phyloP scores from a whole-genome alignment of 257 asterid genomes.

The Phtheirospermum japonicum region DNA sequence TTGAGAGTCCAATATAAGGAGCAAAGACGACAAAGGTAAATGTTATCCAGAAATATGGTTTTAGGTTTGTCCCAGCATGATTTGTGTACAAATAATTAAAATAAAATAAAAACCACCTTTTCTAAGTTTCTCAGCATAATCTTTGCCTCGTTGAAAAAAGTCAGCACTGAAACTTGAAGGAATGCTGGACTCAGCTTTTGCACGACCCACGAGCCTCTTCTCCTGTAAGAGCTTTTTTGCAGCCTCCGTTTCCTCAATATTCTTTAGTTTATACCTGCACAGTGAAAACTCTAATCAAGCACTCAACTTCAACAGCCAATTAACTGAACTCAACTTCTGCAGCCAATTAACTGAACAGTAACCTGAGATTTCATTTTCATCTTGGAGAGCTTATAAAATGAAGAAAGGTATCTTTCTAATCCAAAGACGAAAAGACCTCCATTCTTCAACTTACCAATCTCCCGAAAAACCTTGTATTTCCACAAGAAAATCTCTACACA shows the following conservation, averaged over 20 bases:
- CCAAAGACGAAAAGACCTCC: constrained; percentile 3
- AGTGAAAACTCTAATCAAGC: constrained; percentile 23
- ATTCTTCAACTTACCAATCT: not conserved
- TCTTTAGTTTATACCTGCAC: constrained; percentile 76
- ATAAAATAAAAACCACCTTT: constrained; percentile 49
- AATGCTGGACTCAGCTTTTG: constrained; percentile 61
- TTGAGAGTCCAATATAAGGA: not conserved
- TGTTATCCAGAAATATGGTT: constrained; percentile 17
- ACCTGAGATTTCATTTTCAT: not conserved
- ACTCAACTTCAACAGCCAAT: constrained; percentile 26
- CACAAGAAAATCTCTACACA: not conserved
- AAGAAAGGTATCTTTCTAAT: not conserved
- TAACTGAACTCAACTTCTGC: constrained; percentile 23
- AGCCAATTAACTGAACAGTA: not conserved
- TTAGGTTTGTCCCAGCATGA: constrained; percentile 13
- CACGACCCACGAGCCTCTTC: constrained; percentile 73
- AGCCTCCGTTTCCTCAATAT: constrained; percentile 98
- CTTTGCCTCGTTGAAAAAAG: constrained; percentile 84
- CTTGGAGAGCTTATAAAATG: constrained; percentile 19
- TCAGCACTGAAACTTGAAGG: constrained; percentile 93
- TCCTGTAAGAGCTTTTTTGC: constrained; percentile 95
- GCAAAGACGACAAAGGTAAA: constrained; percentile 9
- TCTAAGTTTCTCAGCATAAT: constrained; percentile 74
- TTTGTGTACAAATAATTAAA: constrained; percentile 20
- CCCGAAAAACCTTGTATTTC: not conserved